Base-by-base conservation (phyloP, 2,329 filamentous ascomycete genomes). In the Sclerotinia nivalis region DNA sequence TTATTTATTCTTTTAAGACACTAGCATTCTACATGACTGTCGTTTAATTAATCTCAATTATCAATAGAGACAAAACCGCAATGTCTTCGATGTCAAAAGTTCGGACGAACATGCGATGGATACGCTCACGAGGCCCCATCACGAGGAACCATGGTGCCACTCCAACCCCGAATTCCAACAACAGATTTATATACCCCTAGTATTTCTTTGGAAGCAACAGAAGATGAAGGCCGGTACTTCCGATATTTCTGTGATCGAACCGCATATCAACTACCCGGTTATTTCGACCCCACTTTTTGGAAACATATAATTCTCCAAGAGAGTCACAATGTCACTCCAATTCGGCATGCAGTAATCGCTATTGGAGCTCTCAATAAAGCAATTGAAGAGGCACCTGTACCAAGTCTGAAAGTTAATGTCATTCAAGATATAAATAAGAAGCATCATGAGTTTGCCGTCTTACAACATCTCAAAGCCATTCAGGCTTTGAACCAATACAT, bases 311-410 rank as follows among this genome's bases (percentile, higher is more conserved):
- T 91, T 7, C 77, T 90, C 15, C 86, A 88, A 73, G 87, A 89
- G 76, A 89, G 87, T 68, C 86, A 90, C 71, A 81, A 82, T 6
- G 85, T 89, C 73, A 79, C 83, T 10, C 83, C 89, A 37, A 87
- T 91, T 71, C 85, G 86, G 18, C 87, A 91, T 76, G 87, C 88
- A 18, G 87, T 90, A n/a, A 84, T 91, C 43, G 89, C 89, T 6
- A 81, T 91, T 6, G 89, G 88, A 22, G 88, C 88, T 4, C 80
- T 91, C 37, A 89, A 90, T 77, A 89, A 89, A 77, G 89, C 87
- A 3, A 77, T 90, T 5, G 87, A 89, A 74, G 71, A 52, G 49
- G 75, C 79, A 15, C 74, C 74, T 13, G 74, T 75, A 1, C 69
- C 74, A 15, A 62, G 67, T 69, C 71, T 76, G 66, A 80, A 76